Conservation (phyloP, 306 rosid genomes). For the Crotalaria pallida region DNA sequence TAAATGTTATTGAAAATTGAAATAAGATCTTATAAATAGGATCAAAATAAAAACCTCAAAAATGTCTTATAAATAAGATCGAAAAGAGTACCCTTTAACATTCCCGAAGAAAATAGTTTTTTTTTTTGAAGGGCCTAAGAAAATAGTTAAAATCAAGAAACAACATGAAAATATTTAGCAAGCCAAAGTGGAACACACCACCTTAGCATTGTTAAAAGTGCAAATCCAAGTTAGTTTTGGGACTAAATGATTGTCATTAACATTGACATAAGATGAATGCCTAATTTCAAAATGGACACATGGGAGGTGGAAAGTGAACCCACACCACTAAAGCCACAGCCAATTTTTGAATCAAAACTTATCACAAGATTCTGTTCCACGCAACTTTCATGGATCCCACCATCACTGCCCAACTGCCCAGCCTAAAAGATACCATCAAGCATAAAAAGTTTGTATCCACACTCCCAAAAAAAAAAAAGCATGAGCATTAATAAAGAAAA, state of each 20-base stretch:
- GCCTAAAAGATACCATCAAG: conserved; percentile 18
- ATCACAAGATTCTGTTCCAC: conserved; percentile 34
- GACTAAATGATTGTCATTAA: conserved; percentile 19
- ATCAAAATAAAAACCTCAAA: too few species aligned
- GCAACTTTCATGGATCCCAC: conserved; percentile 72
- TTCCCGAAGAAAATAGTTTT: too few species aligned
- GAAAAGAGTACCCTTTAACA: too few species aligned
- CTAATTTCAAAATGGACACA: conserved; percentile 24
- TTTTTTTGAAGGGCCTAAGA: too few species aligned
- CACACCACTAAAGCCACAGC: conserved; percentile 22
- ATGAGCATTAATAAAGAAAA: neutral
- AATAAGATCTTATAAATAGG: too few species aligned
- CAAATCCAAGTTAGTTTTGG: neutral
- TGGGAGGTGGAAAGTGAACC: conserved; percentile 32
- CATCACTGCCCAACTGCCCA: conserved; percentile 37
- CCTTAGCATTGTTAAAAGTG: too few species aligned
- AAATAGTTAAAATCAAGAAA: too few species aligned
- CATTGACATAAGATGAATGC: neutral
- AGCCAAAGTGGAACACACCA: neutral
- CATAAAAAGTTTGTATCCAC: conserved; percentile 31
- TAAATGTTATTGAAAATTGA: too few species aligned
- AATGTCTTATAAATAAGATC: too few species aligned
- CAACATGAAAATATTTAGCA: too few species aligned
- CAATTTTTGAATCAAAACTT: conserved; percentile 43
- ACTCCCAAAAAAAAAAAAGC: conserved; percentile 27